Evolutionary conservation across 441 rosid genomes (phyloP).

Genomic region (Cnidoscolus chayamansa): DNA sequence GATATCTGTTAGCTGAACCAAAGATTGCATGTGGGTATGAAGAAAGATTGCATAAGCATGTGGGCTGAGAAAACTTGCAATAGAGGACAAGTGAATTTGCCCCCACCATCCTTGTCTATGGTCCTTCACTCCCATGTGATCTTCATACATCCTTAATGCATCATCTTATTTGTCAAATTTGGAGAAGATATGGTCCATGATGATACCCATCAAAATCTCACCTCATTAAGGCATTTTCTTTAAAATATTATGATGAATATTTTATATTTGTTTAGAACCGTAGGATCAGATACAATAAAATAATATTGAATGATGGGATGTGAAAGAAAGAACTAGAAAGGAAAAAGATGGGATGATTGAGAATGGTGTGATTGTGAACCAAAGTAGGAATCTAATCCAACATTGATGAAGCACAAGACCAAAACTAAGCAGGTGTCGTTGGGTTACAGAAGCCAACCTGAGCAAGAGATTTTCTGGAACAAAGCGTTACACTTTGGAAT

Average conservation of each 20-base stretch:
- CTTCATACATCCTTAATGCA: not conserved
- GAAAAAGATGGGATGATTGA: not conserved
- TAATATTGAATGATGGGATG: not conserved
- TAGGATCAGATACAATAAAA: not conserved
- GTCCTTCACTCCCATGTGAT: constrained; percentile 22
- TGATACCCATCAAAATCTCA: not conserved
- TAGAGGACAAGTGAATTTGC: constrained; percentile 10
- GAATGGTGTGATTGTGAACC: not conserved
- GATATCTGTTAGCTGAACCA: not conserved
- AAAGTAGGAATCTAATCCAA: not conserved
- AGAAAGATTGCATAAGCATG: constrained; percentile 21
- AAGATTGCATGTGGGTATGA: constrained; percentile 1
- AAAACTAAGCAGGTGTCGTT: constrained; percentile 12
- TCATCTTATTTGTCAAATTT: constrained; percentile 16
- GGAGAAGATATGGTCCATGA: constrained; percentile 1
- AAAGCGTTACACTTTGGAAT: constrained; percentile 19
- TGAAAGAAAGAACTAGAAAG: not conserved
- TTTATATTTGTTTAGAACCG: not conserved
- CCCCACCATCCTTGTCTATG: constrained; percentile 22
- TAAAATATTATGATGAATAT: not conserved
- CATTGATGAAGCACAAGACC: constrained; percentile 18
- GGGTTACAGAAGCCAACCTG: constrained; percentile 25
- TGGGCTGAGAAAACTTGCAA: constrained; percentile 19
- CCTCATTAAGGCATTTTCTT: not conserved
- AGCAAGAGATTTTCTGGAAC: constrained; percentile 23